Conservation (phyloP, 106 monocot species). For the Dendrobium catenatum region DNA sequence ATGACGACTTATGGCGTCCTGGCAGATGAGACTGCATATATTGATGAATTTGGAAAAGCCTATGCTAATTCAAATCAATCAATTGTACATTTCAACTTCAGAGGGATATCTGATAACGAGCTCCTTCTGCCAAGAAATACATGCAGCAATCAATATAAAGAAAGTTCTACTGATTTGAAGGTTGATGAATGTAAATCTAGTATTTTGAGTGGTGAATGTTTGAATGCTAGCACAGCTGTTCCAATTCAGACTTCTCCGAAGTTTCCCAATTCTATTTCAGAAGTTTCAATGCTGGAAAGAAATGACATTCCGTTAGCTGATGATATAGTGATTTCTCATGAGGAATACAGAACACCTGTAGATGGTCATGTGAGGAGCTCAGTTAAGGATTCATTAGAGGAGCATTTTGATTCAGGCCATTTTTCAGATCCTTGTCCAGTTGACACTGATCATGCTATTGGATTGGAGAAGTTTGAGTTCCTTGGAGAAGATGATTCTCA, state of each 20-base stretch:
- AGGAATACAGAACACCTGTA: neutral
- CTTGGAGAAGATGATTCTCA: constrained; percentile 70
- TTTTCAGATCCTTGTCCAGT: constrained; percentile 26
- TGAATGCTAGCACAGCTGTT: constrained; percentile 1
- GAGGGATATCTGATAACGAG: neutral
- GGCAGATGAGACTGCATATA: constrained; percentile 13
- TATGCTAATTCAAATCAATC: constrained; percentile 5
- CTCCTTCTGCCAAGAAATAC: neutral
- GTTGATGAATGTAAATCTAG: constrained; percentile 6
- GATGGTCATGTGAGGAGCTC: constrained; percentile 9
- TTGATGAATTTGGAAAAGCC: neutral
- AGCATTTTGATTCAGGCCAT: constrained; percentile 17
- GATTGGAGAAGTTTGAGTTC: constrained; percentile 35
- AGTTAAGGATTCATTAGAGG: constrained; percentile 16
- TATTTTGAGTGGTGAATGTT: neutral
- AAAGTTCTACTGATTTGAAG: constrained; percentile 4
- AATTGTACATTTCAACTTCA: neutral
- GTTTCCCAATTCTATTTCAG: constrained; percentile 2
- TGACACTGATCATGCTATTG: constrained; percentile 26
- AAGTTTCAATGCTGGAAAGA: neutral
- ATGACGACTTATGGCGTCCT: neutral
- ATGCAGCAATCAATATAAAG: constrained; percentile 8
- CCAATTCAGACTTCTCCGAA: neutral
- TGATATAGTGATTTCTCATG: constrained; percentile 9
- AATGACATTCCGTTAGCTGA: neutral